Evolutionary conservation across 192 early-diverging fungal genomes (phyloP).

Genomic region (Coemansia sp.): DNA sequence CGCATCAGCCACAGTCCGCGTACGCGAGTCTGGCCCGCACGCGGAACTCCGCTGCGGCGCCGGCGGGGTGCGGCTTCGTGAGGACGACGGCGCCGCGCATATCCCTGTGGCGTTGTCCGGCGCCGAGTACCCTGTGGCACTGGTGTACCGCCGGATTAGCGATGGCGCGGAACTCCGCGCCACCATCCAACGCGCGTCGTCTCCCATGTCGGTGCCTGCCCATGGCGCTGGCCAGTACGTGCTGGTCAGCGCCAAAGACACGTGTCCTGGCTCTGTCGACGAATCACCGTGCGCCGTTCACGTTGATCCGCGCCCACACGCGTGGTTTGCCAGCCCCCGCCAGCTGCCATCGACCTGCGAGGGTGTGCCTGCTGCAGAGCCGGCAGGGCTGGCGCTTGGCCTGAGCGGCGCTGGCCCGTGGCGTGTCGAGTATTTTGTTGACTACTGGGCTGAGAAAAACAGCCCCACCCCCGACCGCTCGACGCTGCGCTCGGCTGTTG

Average conservation of each 20-base stretch:
- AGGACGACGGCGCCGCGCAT: slow-evolving; percentile 22
- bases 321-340: slow-evolving; percentile 24
- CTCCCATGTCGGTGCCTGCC: slow-evolving; percentile 17
- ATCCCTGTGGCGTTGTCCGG: slow-evolving; percentile 25
- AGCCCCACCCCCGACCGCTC: slow-evolving; percentile 28
- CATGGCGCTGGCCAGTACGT: slow-evolving; percentile 46
- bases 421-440: slow-evolving; percentile 41
- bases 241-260: slow-evolving; percentile 31
- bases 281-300: slow-evolving; percentile 26
- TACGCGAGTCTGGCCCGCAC: slow-evolving; percentile 39
- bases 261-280: slow-evolving; percentile 38
- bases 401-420: slow-evolving; percentile 45
- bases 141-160: slow-evolving; percentile 32
- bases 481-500: slow-evolving; percentile 26
- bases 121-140: slow-evolving; percentile 40
- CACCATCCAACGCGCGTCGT: neutral
- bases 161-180: slow-evolving; percentile 7
- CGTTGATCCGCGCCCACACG: slow-evolving; percentile 41
- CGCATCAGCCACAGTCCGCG: slow-evolving; percentile 15
- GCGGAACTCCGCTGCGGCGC: slow-evolving; percentile 30
- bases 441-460: slow-evolving; percentile 31
- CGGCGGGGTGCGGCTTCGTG: slow-evolving; percentile 27
- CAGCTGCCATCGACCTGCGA: neutral
- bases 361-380: neutral
- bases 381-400: slow-evolving; percentile 15